phyloP scores from a whole-genome alignment of 2,329 filamentous ascomycete genomes.

The Exutisphaerella laricina region DNA sequence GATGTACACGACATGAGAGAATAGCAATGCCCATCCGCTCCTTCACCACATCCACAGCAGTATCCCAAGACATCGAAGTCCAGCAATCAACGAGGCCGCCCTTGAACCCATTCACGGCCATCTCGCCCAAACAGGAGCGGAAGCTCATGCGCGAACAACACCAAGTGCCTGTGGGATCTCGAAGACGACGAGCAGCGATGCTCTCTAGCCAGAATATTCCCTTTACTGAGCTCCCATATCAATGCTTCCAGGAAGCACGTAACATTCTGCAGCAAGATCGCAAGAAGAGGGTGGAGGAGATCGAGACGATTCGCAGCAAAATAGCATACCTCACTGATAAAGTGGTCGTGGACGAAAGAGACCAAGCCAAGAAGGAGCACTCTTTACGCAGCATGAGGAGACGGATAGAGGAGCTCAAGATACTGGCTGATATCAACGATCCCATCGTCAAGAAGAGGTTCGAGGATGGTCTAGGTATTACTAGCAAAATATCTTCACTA shows the following conservation, averaged over 20 bases:
- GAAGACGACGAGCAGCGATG: constrained; percentile 58
- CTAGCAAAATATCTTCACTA: no score
- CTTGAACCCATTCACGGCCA: constrained; percentile 20
- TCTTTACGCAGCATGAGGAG: constrained; percentile 64
- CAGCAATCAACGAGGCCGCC: constrained; percentile 12
- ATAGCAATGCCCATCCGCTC: constrained; percentile 36
- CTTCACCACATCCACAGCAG: constrained; percentile 45
- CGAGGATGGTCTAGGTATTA: constrained; percentile 80
- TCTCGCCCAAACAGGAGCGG: constrained; percentile 47
- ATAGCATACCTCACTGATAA: constrained; percentile 62
- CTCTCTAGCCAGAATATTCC: constrained; percentile 57
- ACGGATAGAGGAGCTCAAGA: constrained; percentile 73
- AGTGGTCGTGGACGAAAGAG: constrained; percentile 24
- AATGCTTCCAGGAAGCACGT: constrained; percentile 95
- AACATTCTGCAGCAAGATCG: constrained; percentile 76
- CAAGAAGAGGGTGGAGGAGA: constrained; percentile 69
- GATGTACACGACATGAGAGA: constrained; percentile 26
- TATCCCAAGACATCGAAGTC: constrained; percentile 41
- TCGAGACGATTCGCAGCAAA: constrained; percentile 60
- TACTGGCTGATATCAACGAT: constrained; percentile 90
- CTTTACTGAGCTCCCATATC: constrained; percentile 91
- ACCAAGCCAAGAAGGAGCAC: constrained; percentile 50
- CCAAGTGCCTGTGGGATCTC: constrained; percentile 68
- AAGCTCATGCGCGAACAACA: constrained; percentile 58
- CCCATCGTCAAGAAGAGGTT: constrained; percentile 88